These are phyloP conservation scores for Ophiostoma novo-ulmi DNA, from an alignment of 2,329 filamentous ascomycete genomes.

Conservation along the genomic window DNA sequence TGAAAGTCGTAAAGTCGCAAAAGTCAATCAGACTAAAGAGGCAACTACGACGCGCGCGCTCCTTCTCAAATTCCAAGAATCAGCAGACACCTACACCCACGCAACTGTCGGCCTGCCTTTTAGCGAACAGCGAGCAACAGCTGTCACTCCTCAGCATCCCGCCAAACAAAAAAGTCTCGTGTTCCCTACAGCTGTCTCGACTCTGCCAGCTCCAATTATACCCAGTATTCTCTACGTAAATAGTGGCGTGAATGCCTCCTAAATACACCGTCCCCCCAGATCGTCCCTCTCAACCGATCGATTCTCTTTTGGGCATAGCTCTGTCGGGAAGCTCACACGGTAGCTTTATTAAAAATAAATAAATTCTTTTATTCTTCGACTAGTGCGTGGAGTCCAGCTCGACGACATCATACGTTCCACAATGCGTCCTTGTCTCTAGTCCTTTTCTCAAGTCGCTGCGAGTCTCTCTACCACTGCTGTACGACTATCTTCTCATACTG, in stretches of 20 bases:
- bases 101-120: background rate
- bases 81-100: background rate
- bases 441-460: background rate
- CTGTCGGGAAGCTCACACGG: slow-evolving; percentile 10
- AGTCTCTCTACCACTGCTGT: background rate
- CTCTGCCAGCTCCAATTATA: background rate
- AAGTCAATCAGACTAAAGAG: background rate
- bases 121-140: background rate
- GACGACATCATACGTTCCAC: slow-evolving; percentile 19
- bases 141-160: too few species aligned
- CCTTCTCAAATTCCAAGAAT: background rate
- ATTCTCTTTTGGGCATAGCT: slow-evolving; percentile 16
- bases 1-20: too few species aligned
- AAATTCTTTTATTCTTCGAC: background rate
- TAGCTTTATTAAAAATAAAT: background rate
- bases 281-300: slow-evolving; percentile 20
- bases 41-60: background rate
- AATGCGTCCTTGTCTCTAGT: background rate
- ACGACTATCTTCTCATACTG: background rate
- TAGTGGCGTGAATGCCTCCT: background rate
- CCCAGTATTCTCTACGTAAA: background rate
- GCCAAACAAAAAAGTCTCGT: background rate
- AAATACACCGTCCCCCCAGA: background rate
- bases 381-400: slow-evolving; percentile 6
- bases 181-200: background rate